Conservation (phyloP, 495 filamentous ascomycete genomes). For the Delitschia confertaspora region DNA sequence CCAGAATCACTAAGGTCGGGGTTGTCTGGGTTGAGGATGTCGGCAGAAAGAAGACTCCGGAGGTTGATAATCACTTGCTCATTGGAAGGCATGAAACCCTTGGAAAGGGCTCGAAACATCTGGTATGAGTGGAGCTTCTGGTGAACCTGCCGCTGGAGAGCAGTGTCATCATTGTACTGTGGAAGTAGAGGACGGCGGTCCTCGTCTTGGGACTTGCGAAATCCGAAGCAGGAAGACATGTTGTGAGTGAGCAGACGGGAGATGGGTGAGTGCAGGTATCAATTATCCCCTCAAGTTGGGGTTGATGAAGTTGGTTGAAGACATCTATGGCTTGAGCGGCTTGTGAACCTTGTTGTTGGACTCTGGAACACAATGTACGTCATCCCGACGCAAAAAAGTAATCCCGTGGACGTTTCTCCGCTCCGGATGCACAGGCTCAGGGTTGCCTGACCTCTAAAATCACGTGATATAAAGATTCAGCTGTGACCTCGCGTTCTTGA, state of each 20-base stretch:
- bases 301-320: no score
- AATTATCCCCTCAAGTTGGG: no score
- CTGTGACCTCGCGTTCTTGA: no score
- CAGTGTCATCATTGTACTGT: slow-evolving; percentile 75
- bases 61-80: slow-evolving; percentile 78
- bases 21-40: slow-evolving; percentile 68
- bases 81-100: slow-evolving; percentile 87
- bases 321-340: neutral
- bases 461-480: no score
- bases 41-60: slow-evolving; percentile 65
- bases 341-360: no score
- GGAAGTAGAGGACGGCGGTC: slow-evolving; percentile 74
- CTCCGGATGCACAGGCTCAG: no score
- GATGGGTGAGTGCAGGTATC: no score
- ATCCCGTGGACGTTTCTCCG: no score
- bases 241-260: no score
- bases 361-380: no score
- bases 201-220: slow-evolving; percentile 38
- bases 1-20: slow-evolving; percentile 69
- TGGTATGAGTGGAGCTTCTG: slow-evolving; percentile 88
- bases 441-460: no score
- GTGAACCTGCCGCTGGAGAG: slow-evolving; percentile 64
- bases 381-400: no score
- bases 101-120: slow-evolving; percentile 72
- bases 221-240: slow-evolving; percentile 49